Evolutionary conservation across 495 filamentous ascomycete species (phyloP), one percentile per base, ranked within the genome.

Genomic region (Evernia prunastri): DNA sequence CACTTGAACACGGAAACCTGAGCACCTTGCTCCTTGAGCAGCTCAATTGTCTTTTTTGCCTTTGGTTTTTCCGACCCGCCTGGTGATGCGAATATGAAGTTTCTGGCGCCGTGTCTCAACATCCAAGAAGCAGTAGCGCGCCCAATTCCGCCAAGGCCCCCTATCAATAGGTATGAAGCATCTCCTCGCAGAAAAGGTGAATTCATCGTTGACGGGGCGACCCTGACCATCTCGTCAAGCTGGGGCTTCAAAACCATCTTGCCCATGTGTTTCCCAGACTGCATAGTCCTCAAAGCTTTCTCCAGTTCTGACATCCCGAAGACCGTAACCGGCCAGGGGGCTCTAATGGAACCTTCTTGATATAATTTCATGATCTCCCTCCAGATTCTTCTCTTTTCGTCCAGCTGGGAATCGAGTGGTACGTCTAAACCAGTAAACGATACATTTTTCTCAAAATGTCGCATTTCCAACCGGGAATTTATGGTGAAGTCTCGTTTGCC

Each of bases 401-500:
- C 59, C 8, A 31, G 15, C 20, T 49, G 49, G 11, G 64, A 62
- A 17, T 66, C 42, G 12, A 56, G 68, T 25, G 57, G 43, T 29
- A 74, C 27, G 40, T 74, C 66, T 3, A 77, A 23, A n/a, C 65
- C 47, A 12, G 75, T 63, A 66, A 83, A 82, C 9, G 73, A 75
- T 20, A 76, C 74, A 54, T 75, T 76, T 12, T 73, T 61, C 15
- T 62, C 63, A 37, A 84, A 79, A 0, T 70, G 70, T 10, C 63
- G 54, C 79, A 81, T 81, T 25, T 77, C 75, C 0, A 82, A 70
- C 5, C 69, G 66, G 20, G 64, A 69, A 33, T 78, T 78, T 42
- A 64, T 70, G 23, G 42, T 53, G 8, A 78, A 79, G 70, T 86
- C 84, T 18, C 73, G 73, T 61, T 83, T 83, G 6, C 83, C 82